Conservation (phyloP, 2,329 filamentous ascomycete genomes). For the Alternaria viburni region DNA sequence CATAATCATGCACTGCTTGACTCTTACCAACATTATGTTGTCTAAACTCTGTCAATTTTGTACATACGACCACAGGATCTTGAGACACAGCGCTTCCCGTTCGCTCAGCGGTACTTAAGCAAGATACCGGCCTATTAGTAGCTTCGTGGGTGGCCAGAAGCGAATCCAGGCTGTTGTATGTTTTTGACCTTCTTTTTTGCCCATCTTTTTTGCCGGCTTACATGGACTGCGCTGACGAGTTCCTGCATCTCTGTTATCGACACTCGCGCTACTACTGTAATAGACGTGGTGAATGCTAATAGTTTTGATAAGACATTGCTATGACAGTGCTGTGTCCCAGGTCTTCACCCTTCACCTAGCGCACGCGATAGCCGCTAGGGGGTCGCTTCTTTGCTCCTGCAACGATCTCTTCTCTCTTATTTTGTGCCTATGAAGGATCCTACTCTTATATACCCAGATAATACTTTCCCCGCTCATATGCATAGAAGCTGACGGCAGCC, state of each 20-base stretch:
- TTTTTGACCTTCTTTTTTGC: not conserved
- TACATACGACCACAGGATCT: not conserved
- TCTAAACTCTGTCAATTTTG: not conserved
- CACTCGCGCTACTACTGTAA: not conserved
- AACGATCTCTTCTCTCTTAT: not conserved
- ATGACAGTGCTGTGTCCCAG: too few relatives aligned
- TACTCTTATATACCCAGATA: slow-evolving; percentile 54
- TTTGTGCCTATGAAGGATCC: slow-evolving; percentile 15
- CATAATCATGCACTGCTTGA: not conserved
- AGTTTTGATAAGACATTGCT: not conserved
- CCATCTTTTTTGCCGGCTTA: not conserved
- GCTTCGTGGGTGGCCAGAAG: not conserved
- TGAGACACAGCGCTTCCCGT: not conserved
- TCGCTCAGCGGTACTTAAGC: not conserved
- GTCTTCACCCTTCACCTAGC: not conserved
- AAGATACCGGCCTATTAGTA: not conserved
- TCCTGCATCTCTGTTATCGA: not conserved
- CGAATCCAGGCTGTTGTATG: not conserved
- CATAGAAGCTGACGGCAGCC: slow-evolving; percentile 74
- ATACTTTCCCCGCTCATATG: slow-evolving; percentile 69
- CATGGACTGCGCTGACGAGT: not conserved
- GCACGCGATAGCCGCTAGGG: not conserved
- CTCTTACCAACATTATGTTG: not conserved
- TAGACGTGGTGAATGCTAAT: not conserved
- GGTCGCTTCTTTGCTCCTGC: not conserved